Evolutionary conservation across 371 early-diverging fungal genomes (phyloP).

Genomic region (Globomyces sp.): DNA sequence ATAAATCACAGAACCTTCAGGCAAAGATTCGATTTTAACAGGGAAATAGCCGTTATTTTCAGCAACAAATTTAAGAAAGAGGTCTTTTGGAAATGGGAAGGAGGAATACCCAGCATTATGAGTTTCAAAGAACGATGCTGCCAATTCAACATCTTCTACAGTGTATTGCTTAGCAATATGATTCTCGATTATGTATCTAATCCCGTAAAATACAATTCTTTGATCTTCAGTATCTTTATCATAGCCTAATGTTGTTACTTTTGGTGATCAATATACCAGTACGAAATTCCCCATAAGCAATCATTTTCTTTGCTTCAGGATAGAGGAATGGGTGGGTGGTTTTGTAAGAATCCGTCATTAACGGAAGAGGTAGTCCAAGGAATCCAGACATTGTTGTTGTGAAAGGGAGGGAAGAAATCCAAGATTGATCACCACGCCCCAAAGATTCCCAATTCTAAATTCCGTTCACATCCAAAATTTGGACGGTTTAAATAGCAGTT

Average conservation of each 20-base stretch:
- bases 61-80: slow-evolving; percentile 68
- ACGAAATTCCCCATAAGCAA: slow-evolving; percentile 81
- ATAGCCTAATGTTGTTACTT: slow-evolving; percentile 29
- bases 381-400: background rate
- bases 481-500: too few relatives aligned
- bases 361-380: slow-evolving; percentile 44
- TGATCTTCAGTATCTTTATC: slow-evolving; percentile 62
- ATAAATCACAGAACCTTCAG: slow-evolving; percentile 73
- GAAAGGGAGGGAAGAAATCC: background rate
- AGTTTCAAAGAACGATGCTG: slow-evolving; percentile 65
- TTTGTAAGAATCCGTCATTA: slow-evolving; percentile 83
- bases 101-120: slow-evolving; percentile 61
- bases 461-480: too few relatives aligned
- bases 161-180: slow-evolving; percentile 67
- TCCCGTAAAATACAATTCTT: slow-evolving; percentile 78
- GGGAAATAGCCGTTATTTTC: slow-evolving; percentile 77
- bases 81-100: slow-evolving; percentile 73
- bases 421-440: too few relatives aligned
- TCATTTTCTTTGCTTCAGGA: slow-evolving; percentile 64
- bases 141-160: slow-evolving; percentile 57
- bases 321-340: slow-evolving; percentile 67
- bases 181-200: slow-evolving; percentile 73
- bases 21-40: slow-evolving; percentile 67
- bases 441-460: too few relatives aligned
- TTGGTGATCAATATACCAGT: background rate